A percentile compares a stretch with the other conserved stretches of the same genome.
Evolutionary conservation across 2,329 filamentous ascomycete genomes (phyloP).

Genomic region (Paecilomyces dactylethromorphus): DNA sequence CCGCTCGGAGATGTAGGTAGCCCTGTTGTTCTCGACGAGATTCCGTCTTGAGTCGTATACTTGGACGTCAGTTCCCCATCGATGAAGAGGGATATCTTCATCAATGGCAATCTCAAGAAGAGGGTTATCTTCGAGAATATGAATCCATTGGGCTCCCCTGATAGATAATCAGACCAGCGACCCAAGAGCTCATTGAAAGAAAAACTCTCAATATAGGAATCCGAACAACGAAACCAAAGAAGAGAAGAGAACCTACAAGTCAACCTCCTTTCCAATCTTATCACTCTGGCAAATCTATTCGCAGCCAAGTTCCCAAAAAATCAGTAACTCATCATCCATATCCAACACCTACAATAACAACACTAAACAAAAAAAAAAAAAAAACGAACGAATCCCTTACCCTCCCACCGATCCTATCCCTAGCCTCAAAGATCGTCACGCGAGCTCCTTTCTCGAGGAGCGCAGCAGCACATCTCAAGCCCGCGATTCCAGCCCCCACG

Average conservation of each 20-base stretch:
- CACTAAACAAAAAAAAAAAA: neutral
- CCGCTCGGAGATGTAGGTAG: neutral
- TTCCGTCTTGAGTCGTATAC: neutral
- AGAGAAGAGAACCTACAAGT: neutral
- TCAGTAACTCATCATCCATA: neutral
- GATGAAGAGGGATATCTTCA: neutral
- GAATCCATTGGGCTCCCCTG: neutral
- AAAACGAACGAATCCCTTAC: neutral
- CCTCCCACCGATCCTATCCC: neutral
- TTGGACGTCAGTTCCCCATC: neutral
- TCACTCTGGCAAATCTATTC: neutral
- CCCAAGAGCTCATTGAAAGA: neutral
- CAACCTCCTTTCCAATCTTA: neutral
- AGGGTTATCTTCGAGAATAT: neutral
- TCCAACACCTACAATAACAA: neutral
- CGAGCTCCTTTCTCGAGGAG: neutral
- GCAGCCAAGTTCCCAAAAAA: neutral
- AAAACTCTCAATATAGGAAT: no score
- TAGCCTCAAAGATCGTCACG: neutral
- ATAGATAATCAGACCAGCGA: neutral
- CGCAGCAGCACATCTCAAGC: neutral
- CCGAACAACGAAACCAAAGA: neutral
- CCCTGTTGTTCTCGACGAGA: neutral
- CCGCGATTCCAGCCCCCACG: neutral
- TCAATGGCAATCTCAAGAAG: neutral